Evolutionary conservation across 805 yeast species (phyloP), one percentile per base, ranked within the genome.

Genomic region (Hanseniaspora mollemarum): DNA sequence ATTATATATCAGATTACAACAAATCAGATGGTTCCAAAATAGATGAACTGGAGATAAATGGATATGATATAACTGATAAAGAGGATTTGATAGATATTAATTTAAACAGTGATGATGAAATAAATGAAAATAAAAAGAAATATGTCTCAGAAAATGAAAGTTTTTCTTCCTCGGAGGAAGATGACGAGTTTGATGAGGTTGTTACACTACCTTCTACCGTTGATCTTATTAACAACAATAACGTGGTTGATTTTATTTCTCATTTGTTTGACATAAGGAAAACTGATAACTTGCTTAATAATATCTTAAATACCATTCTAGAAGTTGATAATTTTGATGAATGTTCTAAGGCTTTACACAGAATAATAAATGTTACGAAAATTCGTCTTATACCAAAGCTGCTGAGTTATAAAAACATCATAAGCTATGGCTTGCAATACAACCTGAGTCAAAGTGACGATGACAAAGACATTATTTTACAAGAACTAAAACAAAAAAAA

Each of bases 281-380:
- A 26, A 52, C 53, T 9, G 56, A 57, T 10, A 2, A 55, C 2
- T 67, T 65, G 7, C 75, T 75, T 55, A 76, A 76, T 43, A 59
- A 62, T n/a, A 40, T 48, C 2, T 25, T 40, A 13, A 18, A 32
- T 19, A 73, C 71, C 43, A 51, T 45, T 3, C 59, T 83, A 2
- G 77, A 77, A 49, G 2, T 18, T 13, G 25, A 33, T 18, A 36
- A 48, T 15, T 18, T 37, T 18, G 51, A 48, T 26, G 51, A 48
- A 8, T 19, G 36, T 16, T 32, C 51, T 3, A 48, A 32, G 21
- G 25, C 24, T 6, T 16, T 48, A 6, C 51, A 40, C 15, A 40
- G 36, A 24, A 21, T 48, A 21, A 29, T 48, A 16, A 48, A 48
- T 42, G 25, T 54, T 19, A 28, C 44, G 9, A 40, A 46, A 28